phyloP scores from a whole-genome alignment of 768 basidiomycete genomes.

The Macrolepiota albuminosa region DNA sequence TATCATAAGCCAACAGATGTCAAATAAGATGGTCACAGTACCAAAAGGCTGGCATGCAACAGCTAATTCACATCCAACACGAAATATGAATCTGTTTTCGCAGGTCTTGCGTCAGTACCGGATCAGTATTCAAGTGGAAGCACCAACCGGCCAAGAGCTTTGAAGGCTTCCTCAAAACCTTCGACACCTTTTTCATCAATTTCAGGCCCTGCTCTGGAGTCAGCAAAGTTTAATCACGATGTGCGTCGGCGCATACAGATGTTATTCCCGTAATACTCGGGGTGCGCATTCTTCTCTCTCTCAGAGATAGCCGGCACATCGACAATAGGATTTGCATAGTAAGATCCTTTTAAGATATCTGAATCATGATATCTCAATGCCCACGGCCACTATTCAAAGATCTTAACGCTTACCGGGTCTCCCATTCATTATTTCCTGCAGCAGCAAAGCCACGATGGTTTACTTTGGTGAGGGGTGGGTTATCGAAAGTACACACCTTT shows the following conservation, averaged over 20 bases:
- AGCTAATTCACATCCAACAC: slow-evolving; percentile 79
- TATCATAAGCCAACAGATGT: background rate
- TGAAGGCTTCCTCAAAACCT: slow-evolving; percentile 86
- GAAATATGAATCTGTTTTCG: slow-evolving; percentile 62
- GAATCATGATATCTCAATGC: background rate
- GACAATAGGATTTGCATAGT: slow-evolving; percentile 82
- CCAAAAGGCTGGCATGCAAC: slow-evolving; percentile 90
- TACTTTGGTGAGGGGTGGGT: background rate
- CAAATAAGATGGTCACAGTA: slow-evolving; percentile 24
- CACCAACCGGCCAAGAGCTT: slow-evolving; percentile 66
- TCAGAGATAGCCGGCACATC: slow-evolving; percentile 61
- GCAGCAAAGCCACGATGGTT: background rate
- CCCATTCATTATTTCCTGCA: slow-evolving; percentile 93
- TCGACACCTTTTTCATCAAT: slow-evolving; percentile 54
- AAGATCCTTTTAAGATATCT: slow-evolving; percentile 90
- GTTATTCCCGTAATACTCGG: slow-evolving; percentile 85
- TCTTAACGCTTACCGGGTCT: slow-evolving; percentile 50
- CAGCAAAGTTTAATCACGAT: background rate
- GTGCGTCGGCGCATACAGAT: slow-evolving; percentile 55
- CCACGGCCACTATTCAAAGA: background rate
- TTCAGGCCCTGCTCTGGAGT: slow-evolving; percentile 50
- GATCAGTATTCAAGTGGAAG: background rate
- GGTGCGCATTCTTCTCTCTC: slow-evolving; percentile 51
- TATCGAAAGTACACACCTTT: slow-evolving; percentile 45
- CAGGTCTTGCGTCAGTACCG: background rate